Conservation (phyloP, 805 yeast species). For the Nakazawaea peltata region DNA sequence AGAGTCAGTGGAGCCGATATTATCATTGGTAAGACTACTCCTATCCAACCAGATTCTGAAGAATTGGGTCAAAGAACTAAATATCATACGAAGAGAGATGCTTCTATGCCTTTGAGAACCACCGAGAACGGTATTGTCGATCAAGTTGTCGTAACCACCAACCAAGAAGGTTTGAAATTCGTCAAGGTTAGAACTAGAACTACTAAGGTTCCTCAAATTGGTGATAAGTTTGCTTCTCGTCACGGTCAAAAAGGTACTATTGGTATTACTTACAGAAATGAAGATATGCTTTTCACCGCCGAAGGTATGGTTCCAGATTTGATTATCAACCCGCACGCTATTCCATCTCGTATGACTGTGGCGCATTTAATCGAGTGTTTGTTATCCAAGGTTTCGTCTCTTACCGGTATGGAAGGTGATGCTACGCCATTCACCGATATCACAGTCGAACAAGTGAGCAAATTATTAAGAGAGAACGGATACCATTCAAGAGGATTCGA, state of each 20-base stretch:
- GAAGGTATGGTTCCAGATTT: conserved; percentile 97
- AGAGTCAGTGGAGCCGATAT: conserved; percentile 99
- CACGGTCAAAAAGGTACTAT: conserved; percentile 99
- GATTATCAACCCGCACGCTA: conserved; percentile 97
- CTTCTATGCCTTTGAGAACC: conserved; percentile 92
- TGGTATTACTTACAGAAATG: conserved; percentile 97
- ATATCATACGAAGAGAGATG: conserved; percentile 97
- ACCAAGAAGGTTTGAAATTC: conserved; percentile 96
- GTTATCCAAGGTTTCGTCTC: conserved; percentile 87
- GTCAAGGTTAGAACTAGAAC: conserved; percentile 99
- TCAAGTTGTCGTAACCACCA: conserved; percentile 93
- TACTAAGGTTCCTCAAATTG: conserved; percentile 96
- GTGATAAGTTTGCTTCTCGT: conserved; percentile 98
- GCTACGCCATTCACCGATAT: conserved; percentile 99
- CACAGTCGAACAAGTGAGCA: conserved; percentile 95
- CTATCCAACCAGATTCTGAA: conserved; percentile 98
- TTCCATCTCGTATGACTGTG: conserved; percentile 99
- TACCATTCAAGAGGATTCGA: conserved; percentile 98
- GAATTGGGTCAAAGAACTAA: conserved; percentile 98
- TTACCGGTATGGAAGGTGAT: conserved; percentile 97
- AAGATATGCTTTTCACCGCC: conserved; percentile 96
- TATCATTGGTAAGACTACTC: conserved; percentile 97
- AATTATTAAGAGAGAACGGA: conserved; percentile 87
- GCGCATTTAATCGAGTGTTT: conserved; percentile 99
- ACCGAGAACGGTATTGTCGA: conserved; percentile 98